These are phyloP conservation scores for Skeletonema tropicum DNA, from an alignment of 108 stramenopile genomes.

Conservation along the genomic window DNA sequence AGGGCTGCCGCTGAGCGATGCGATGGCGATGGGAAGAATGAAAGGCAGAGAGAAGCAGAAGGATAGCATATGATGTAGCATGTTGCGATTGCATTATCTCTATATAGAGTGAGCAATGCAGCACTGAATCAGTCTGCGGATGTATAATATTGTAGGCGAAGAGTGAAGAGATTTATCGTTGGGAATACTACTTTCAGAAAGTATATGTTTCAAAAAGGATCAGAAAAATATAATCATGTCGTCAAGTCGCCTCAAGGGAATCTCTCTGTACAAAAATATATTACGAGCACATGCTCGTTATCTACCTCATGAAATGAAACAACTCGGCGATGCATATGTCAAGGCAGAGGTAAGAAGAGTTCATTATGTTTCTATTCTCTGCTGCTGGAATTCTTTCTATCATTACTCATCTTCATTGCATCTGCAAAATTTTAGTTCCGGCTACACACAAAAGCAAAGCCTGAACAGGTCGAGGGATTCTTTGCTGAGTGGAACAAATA, in stretches of 20 bases:
- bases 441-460: constrained; percentile 1
- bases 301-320: background rate
- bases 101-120: no score
- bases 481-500: background rate
- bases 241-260: background rate
- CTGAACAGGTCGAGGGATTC: background rate
- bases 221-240: background rate
- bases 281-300: background rate
- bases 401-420: background rate
- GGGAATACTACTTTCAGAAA: no score
- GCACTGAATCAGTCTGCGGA: no score
- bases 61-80: no score
- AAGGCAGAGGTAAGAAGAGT: background rate
- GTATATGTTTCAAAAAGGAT: no score
- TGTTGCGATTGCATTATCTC: no score
- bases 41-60: no score
- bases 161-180: no score
- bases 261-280: background rate
- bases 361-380: background rate
- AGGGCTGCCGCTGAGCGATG: no score
- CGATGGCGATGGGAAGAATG: no score
- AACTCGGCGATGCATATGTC: constrained; percentile 4
- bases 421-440: background rate
- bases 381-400: background rate
- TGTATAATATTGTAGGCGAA: no score